Evolutionary conservation across 106 monocot genomes (phyloP).

Genomic region (Agapanthus africanus): DNA sequence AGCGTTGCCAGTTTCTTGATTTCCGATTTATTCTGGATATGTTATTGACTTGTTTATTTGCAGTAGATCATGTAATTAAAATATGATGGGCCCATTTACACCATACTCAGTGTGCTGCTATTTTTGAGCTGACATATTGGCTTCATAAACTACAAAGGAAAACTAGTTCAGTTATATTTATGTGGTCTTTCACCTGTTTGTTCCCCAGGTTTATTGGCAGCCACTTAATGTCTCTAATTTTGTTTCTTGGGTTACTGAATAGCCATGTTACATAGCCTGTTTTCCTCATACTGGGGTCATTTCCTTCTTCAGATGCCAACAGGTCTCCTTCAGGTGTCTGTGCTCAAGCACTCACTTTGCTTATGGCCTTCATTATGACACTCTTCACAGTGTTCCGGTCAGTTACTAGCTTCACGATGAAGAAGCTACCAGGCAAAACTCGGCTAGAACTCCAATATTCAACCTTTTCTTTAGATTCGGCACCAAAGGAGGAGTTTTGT

Average conservation of each 20-base stretch:
- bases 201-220: neutral
- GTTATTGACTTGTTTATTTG: too few relatives aligned
- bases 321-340: conserved; percentile 7
- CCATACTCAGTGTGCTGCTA: too few relatives aligned
- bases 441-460: conserved; percentile 13
- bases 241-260: neutral
- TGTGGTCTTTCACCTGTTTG: neutral
- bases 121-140: neutral
- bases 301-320: neutral
- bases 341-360: conserved; percentile 14
- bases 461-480: conserved; percentile 5
- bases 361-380: conserved; percentile 21
- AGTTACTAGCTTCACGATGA: conserved; percentile 1
- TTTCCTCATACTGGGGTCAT: neutral
- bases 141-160: too few relatives aligned
- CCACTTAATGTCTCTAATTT: too few relatives aligned
- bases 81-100: too few relatives aligned
- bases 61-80: too few relatives aligned
- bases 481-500: conserved; percentile 15
- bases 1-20: too few relatives aligned
- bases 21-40: too few relatives aligned
- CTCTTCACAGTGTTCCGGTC: conserved; percentile 15
- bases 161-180: neutral
- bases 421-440: conserved; percentile 19
- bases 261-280: neutral